Percentiles rank a stretch among this genome's conserved stretches.
phyloP scores from a whole-genome alignment of 352 stramenopile species.

The Pythium oligandrum region DNA sequence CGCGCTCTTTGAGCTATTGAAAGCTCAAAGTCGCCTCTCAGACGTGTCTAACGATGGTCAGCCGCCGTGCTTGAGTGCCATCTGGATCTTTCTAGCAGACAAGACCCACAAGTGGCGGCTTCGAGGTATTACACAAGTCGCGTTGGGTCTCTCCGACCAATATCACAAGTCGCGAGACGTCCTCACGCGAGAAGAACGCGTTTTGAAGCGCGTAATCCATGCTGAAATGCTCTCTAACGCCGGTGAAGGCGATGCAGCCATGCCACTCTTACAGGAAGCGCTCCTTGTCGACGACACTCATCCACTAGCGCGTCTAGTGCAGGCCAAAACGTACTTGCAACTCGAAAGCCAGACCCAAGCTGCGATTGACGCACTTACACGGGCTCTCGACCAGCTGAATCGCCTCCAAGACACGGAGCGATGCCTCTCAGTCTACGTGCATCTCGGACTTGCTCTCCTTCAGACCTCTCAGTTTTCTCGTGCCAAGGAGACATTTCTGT shows the following conservation, averaged over 20 bases:
- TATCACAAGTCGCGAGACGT: conserved; percentile 29
- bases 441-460: conserved; percentile 55
- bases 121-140: conserved; percentile 20
- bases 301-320: conserved; percentile 50
- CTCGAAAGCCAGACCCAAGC: conserved; percentile 33
- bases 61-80: conserved; percentile 24
- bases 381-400: conserved; percentile 29
- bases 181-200: conserved; percentile 37
- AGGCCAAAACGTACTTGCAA: conserved; percentile 40
- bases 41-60: background rate
- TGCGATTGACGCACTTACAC: conserved; percentile 50
- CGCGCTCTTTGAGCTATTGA: conserved; percentile 57
- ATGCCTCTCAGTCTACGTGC: conserved; percentile 44
- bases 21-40: conserved; percentile 29
- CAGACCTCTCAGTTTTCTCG: conserved; percentile 54
- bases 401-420: conserved; percentile 19
- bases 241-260: conserved; percentile 20
- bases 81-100: conserved; percentile 59
- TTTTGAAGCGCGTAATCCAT: conserved; percentile 42
- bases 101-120: conserved; percentile 43
- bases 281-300: conserved; percentile 53
- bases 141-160: conserved; percentile 37
- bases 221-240: conserved; percentile 32
- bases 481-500: conserved; percentile 52
- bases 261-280: conserved; percentile 42